Conservation (phyloP, 2,329 filamentous ascomycete species). For the Microdochium trichocladiopsis region DNA sequence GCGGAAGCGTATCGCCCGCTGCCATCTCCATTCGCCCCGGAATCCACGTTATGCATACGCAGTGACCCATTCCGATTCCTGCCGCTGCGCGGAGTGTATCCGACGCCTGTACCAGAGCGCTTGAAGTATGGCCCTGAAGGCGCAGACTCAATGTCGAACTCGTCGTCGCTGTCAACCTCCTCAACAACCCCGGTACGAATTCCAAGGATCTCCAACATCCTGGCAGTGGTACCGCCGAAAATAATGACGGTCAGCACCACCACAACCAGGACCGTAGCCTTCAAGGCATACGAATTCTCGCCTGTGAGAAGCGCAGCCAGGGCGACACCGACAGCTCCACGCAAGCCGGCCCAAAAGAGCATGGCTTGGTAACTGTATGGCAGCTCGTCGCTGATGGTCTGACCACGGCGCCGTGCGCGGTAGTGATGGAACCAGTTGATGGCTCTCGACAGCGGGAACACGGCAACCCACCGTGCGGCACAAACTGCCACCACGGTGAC, state of each 20-base stretch:
- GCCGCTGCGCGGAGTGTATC: slow-evolving; percentile 58
- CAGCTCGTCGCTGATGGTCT: slow-evolving; percentile 76
- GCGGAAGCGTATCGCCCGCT: slow-evolving; percentile 46
- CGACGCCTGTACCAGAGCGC: slow-evolving; percentile 68
- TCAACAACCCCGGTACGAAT: slow-evolving; percentile 95
- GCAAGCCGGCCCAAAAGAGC: slow-evolving; percentile 98
- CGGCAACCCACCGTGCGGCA: slow-evolving; percentile 83
- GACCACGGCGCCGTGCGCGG: slow-evolving; percentile 66
- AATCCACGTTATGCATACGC: slow-evolving; percentile 44
- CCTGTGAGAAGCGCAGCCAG: slow-evolving; percentile 83
- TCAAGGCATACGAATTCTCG: slow-evolving; percentile 72
- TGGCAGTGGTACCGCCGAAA: slow-evolving; percentile 92
- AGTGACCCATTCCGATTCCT: slow-evolving; percentile 49
- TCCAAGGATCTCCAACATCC: slow-evolving; percentile 96
- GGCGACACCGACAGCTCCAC: slow-evolving; percentile 92
- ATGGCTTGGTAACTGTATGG: slow-evolving; percentile 97
- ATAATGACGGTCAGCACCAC: slow-evolving; percentile 98
- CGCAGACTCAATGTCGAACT: slow-evolving; percentile 88
- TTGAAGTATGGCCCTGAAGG: slow-evolving; percentile 72
- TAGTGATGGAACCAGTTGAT: slow-evolving; percentile 95
- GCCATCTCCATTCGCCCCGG: slow-evolving; percentile 9
- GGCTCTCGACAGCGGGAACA: slow-evolving; percentile 81
- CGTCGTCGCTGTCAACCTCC: slow-evolving; percentile 94
- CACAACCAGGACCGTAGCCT: slow-evolving; percentile 93
- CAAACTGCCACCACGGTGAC: slow-evolving; percentile 89